Percentiles rank a stretch among this genome's conserved stretches.
Conservation (phyloP, 2,329 filamentous ascomycete species). For the Tolypocladium endophyticum region DNA sequence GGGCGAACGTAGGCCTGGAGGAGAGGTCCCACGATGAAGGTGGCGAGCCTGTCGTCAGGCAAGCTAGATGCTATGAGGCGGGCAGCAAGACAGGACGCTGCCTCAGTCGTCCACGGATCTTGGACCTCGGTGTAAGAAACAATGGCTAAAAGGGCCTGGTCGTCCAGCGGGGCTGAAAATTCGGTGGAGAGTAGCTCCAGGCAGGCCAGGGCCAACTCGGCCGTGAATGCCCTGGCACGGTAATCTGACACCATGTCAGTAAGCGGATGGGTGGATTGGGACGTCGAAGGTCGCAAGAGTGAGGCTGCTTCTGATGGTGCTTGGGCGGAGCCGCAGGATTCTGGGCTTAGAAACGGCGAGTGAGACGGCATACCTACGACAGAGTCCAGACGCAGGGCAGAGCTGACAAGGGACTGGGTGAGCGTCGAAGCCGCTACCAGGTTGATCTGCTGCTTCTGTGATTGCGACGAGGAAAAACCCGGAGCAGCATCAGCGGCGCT, state of each 20-base stretch:
- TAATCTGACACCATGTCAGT: background rate
- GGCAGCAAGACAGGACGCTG: conserved; percentile 17
- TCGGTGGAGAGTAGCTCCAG: conserved; percentile 13
- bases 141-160: conserved; percentile 17
- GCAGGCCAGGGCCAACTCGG: conserved; percentile 16
- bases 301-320: background rate
- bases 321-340: background rate
- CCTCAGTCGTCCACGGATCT: conserved; percentile 27
- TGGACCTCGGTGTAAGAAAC: conserved; percentile 18
- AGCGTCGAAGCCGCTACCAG: background rate
- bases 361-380: background rate
- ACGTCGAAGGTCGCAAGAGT: background rate
- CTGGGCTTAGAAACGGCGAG: background rate
- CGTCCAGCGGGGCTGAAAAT: conserved; percentile 3
- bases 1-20: conserved; percentile 55
- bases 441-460: background rate
- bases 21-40: conserved; percentile 43
- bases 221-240: conserved; percentile 2
- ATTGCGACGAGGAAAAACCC: background rate
- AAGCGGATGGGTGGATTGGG: background rate
- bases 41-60: conserved; percentile 2
- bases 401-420: background rate
- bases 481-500: background rate
- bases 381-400: background rate
- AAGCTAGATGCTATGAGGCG: conserved; percentile 20